Percentiles rank a stretch among this genome's conserved stretches.
Conservation (phyloP, 2,329 filamentous ascomycete genomes). For the Alternaria ventricosa region DNA sequence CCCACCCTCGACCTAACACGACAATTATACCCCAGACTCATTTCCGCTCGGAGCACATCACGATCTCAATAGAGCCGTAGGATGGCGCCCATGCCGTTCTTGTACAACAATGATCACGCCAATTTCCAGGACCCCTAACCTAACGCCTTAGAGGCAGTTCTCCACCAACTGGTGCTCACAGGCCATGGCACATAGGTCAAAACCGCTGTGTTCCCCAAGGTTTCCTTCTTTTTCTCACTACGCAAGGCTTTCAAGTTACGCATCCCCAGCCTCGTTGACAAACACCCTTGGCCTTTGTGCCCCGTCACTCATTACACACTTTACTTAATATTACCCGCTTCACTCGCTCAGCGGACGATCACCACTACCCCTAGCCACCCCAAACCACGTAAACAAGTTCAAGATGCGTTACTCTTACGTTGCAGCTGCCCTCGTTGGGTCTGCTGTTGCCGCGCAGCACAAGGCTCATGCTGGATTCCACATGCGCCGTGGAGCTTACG, state of each 20-base stretch:
- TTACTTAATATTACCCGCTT: slow-evolving; percentile 65
- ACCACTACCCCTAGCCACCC: slow-evolving; percentile 23
- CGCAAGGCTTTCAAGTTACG: slow-evolving; percentile 43
- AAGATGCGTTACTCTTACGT: slow-evolving; percentile 78
- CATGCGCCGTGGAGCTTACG: slow-evolving; percentile 56
- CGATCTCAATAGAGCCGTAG: slow-evolving; percentile 28
- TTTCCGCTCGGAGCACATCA: slow-evolving; percentile 37
- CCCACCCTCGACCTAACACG: slow-evolving; percentile 7
- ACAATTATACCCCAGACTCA: slow-evolving; percentile 38
- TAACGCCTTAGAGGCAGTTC: slow-evolving; percentile 27
- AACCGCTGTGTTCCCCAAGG: slow-evolving; percentile 35
- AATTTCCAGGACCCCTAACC: slow-evolving; percentile 45
- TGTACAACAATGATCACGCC: slow-evolving; percentile 27
- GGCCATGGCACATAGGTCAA: slow-evolving; percentile 37
- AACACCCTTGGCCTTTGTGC: slow-evolving; percentile 43
- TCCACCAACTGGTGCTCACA: slow-evolving; percentile 13
- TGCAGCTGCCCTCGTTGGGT: slow-evolving; percentile 62
- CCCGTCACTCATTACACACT: slow-evolving; percentile 45
- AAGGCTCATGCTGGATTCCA: slow-evolving; percentile 69
- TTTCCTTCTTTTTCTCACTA: slow-evolving; percentile 27
- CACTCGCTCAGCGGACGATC: slow-evolving; percentile 87
- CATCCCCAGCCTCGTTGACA: slow-evolving; percentile 43
- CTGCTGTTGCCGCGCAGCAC: slow-evolving; percentile 66
- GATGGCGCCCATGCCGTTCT: slow-evolving; percentile 34
- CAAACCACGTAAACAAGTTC: slow-evolving; percentile 47